Conservation (phyloP, 768 basidiomycete genomes). For the Sporobolomyces phaffii region DNA sequence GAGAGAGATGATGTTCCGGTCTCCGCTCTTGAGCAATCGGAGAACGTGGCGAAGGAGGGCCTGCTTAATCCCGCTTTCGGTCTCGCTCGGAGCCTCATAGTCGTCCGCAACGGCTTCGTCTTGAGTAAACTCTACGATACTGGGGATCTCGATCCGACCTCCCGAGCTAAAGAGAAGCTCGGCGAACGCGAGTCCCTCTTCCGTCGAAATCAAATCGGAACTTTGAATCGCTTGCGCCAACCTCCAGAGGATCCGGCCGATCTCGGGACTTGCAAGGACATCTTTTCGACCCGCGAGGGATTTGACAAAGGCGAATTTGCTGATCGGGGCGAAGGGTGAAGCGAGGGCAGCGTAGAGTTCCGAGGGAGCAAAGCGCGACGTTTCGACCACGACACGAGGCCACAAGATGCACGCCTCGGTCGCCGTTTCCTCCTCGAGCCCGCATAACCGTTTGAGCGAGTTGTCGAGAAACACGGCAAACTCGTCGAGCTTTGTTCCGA, state of each 20-base stretch:
- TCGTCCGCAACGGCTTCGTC: neutral
- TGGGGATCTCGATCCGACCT: conserved; percentile 7
- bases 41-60: conserved; percentile 4
- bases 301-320: conserved; percentile 24
- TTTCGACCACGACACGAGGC: neutral
- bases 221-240: conserved; percentile 9
- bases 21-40: neutral
- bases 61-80: conserved; percentile 19
- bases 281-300: neutral
- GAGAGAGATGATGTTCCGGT: neutral
- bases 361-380: neutral
- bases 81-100: neutral
- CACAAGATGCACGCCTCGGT: conserved; percentile 18
- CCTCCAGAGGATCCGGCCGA: conserved; percentile 12
- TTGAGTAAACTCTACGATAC: neutral
- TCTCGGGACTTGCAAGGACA: neutral
- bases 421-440: neutral
- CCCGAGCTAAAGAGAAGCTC: conserved; percentile 20
- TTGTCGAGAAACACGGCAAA: conserved; percentile 49
- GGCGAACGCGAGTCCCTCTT: conserved; percentile 27
- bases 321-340: conserved; percentile 9
- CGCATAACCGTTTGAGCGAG: conserved; percentile 45
- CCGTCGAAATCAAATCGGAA: too few relatives aligned
- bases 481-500: neutral
- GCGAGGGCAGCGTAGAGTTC: conserved; percentile 12